A percentile compares a stretch with the other conserved stretches of the same genome.
Conservation (phyloP, 345 rosid genomes). For the Barbarea vulgaris region DNA sequence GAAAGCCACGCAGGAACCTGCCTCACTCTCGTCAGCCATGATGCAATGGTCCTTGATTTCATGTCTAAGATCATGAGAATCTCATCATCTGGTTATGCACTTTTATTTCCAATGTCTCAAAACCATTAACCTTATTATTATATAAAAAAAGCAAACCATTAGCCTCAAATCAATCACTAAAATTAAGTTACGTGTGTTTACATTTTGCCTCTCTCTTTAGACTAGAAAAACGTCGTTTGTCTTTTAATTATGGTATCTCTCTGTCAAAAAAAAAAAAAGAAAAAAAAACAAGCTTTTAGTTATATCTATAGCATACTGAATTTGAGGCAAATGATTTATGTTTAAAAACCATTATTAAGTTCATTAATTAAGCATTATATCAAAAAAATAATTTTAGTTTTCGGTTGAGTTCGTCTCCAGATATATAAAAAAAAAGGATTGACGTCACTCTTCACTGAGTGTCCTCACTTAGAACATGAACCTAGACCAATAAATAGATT, state of each 20-base stretch:
- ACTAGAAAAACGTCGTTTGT: neutral
- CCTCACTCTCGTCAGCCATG: slow-evolving; percentile 3
- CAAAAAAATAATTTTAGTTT: too few relatives aligned
- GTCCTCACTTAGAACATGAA: slow-evolving; percentile 29
- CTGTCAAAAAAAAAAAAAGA: too few relatives aligned
- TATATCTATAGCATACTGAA: too few relatives aligned
- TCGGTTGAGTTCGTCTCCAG: neutral
- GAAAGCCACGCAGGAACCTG: neutral
- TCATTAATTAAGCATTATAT: too few relatives aligned
- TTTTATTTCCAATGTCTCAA: neutral
- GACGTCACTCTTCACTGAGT: slow-evolving; percentile 13
- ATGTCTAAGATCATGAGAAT: neutral
- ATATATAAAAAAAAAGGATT: neutral
- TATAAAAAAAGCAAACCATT: neutral
- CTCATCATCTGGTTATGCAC: neutral
- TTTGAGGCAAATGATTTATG: too few relatives aligned
- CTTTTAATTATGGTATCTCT: too few relatives aligned
- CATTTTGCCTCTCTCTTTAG: neutral
- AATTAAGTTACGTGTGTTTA: neutral
- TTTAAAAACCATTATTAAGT: too few relatives aligned
- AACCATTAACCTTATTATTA: neutral
- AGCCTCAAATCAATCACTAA: neutral
- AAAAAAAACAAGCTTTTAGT: too few relatives aligned
- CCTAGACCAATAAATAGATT: slow-evolving; percentile 27
- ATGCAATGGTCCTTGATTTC: neutral